Conservation (phyloP, 2,329 filamentous ascomycete species). For the Neonectria punicea region DNA sequence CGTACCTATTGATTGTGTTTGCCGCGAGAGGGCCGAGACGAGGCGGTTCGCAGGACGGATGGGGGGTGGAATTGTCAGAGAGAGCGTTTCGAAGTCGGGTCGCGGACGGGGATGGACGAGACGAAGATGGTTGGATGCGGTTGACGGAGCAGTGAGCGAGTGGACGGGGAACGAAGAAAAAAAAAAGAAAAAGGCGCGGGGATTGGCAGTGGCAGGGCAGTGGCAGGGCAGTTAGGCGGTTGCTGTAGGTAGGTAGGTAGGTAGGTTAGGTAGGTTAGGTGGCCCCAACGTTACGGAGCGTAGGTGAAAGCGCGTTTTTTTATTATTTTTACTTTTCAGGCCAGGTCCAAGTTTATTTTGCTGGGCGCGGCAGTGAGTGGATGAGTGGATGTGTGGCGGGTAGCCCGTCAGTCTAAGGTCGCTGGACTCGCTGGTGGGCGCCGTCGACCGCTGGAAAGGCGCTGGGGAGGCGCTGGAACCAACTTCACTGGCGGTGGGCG, state of each 20-base stretch:
- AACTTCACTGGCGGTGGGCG: neutral
- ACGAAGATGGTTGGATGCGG: conserved; percentile 19
- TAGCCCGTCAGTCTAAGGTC: neutral
- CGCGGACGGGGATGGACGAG: conserved; percentile 36
- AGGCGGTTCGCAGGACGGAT: conserved; percentile 17
- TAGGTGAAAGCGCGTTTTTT: conserved; percentile 1
- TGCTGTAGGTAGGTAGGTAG: neutral
- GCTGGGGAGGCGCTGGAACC: conserved; percentile 2
- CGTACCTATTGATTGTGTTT: conserved; percentile 30
- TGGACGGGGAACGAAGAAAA: neutral
- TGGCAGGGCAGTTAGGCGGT: neutral
- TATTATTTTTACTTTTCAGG: neutral
- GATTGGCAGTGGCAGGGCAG: neutral
- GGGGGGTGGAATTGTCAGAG: conserved; percentile 19
- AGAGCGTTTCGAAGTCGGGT: conserved; percentile 23
- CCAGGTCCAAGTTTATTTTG: neutral
- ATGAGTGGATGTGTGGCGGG: too few relatives aligned
- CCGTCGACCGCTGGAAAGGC: neutral
- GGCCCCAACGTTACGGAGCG: neutral
- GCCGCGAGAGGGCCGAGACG: conserved; percentile 12
- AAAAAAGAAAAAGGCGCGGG: neutral
- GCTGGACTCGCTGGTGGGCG: neutral
- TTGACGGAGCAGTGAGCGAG: neutral
- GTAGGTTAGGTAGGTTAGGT: too few relatives aligned
- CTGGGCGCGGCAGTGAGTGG: neutral